A percentile compares a stretch with the other conserved stretches of the same genome.
Evolutionary conservation across 768 basidiomycete species (phyloP).

Genomic region (Lactarius vividus): DNA sequence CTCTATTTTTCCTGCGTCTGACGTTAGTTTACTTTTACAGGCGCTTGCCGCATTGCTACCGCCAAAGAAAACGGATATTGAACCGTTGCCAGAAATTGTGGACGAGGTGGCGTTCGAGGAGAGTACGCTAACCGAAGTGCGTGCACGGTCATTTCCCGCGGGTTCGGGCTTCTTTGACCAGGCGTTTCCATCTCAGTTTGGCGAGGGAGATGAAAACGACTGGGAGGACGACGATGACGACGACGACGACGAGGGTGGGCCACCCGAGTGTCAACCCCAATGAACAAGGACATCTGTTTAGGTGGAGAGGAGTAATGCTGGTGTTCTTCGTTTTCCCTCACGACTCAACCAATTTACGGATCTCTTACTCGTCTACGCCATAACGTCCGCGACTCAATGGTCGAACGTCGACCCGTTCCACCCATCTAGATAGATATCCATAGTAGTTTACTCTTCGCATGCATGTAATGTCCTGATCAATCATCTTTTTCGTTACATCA

Average conservation of each 20-base stretch:
- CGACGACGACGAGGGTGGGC: conserved; percentile 57
- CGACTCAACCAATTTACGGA: neutral
- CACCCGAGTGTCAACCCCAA: conserved; percentile 33
- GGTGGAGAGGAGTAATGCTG: conserved; percentile 8
- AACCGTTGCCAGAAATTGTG: conserved; percentile 67
- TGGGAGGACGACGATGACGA: conserved; percentile 71
- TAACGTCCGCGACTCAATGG: conserved; percentile 1
- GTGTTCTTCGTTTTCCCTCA: neutral
- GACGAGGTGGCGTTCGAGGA: conserved; percentile 72
- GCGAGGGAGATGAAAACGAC: conserved; percentile 59
- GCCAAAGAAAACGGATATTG: conserved; percentile 70
- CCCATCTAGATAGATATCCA: conserved; percentile 11
- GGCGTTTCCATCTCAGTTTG: conserved; percentile 67
- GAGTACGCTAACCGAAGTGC: conserved; percentile 78
- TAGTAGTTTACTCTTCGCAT: conserved; percentile 7
- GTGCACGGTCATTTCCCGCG: conserved; percentile 74
- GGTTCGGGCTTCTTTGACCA: conserved; percentile 75
- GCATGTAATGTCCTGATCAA: conserved; percentile 13
- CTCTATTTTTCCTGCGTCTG: conserved; percentile 16
- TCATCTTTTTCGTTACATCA: neutral
- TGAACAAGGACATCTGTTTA: conserved; percentile 17
- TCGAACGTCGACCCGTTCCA: neutral
- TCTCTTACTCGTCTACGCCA: neutral
- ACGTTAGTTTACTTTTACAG: conserved; percentile 37
- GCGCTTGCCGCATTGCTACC: conserved; percentile 64